These are phyloP conservation scores for Alternaria incomplexa DNA, from an alignment of 2,329 filamentous ascomycete species.

Conservation along the genomic window DNA sequence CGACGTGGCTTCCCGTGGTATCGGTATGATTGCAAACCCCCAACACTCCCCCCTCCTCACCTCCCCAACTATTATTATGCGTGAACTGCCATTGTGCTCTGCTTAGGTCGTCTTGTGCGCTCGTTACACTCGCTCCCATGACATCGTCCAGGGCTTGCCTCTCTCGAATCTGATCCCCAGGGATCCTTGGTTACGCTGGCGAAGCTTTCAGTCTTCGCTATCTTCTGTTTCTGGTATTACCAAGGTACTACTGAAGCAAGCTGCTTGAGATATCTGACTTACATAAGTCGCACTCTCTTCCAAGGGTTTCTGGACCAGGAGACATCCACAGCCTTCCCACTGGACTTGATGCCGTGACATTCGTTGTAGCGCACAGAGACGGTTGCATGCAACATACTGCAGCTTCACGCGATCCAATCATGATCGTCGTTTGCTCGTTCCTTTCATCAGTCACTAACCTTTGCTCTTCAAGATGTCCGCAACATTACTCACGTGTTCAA, in stretches of 20 bases:
- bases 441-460: conserved; percentile 74
- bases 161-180: conserved; percentile 79
- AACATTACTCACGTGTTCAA: conserved; percentile 99
- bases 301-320: conserved; percentile 73
- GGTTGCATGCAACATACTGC: conserved; percentile 60
- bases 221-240: conserved; percentile 73
- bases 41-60: conserved; percentile 49
- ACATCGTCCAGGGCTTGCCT: conserved; percentile 88
- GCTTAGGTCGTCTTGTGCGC: conserved; percentile 88
- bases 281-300: conserved; percentile 72
- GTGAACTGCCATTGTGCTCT: conserved; percentile 77
- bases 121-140: conserved; percentile 76
- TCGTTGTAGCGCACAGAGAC: conserved; percentile 61
- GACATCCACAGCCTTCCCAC: conserved; percentile 60
- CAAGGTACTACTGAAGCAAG: conserved; percentile 74
- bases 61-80: conserved; percentile 56
- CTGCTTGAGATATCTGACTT: conserved; percentile 74
- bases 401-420: conserved; percentile 65
- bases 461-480: conserved; percentile 90
- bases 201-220: conserved; percentile 71
- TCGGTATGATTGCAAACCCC: conserved; percentile 88
- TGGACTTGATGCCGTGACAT: conserved; percentile 53
- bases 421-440: conserved; percentile 56
- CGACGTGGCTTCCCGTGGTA: conserved; percentile 99
- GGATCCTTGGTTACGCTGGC: conserved; percentile 88